Conservation (phyloP, 352 stramenopile species). For the Pythium phragmitis region DNA sequence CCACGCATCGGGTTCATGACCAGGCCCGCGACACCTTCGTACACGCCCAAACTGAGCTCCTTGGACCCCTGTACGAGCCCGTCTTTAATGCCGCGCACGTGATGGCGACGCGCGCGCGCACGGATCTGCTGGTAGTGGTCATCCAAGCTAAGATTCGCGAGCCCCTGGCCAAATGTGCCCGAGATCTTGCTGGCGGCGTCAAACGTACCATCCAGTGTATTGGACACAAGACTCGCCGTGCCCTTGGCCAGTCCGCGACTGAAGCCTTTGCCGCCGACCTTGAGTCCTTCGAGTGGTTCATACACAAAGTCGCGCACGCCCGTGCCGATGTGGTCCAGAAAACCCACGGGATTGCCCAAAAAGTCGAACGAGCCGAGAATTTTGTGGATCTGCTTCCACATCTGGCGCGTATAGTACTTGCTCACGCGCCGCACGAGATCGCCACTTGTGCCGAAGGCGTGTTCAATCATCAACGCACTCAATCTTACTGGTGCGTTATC, state of each 20-base stretch:
- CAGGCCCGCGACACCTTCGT: constrained; percentile 81
- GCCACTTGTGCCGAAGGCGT: constrained; percentile 86
- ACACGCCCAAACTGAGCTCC: constrained; percentile 81
- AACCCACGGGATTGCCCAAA: constrained; percentile 83
- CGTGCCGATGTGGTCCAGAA: constrained; percentile 94
- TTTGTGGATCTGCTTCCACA: constrained; percentile 90
- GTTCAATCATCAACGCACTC: constrained; percentile 87
- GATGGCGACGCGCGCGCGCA: constrained; percentile 66
- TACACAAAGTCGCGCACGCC: constrained; percentile 97
- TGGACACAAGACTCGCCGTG: constrained; percentile 84
- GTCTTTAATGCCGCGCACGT: constrained; percentile 79
- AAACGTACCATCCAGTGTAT: constrained; percentile 86
- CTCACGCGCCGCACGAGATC: constrained; percentile 81
- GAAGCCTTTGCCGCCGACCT: constrained; percentile 85
- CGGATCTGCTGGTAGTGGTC: constrained; percentile 88
- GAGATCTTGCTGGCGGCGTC: constrained; percentile 88
- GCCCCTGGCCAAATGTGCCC: constrained; percentile 83
- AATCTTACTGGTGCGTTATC: constrained; percentile 87
- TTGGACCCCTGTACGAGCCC: constrained; percentile 82
- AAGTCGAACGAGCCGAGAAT: constrained; percentile 89
- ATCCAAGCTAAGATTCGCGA: constrained; percentile 84
- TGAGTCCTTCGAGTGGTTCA: constrained; percentile 92
- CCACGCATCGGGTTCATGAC: constrained; percentile 83
- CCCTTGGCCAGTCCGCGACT: constrained; percentile 85
- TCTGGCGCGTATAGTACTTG: constrained; percentile 88